Conservation (phyloP, 352 stramenopile species). For the Phytopythium oedochilum region DNA sequence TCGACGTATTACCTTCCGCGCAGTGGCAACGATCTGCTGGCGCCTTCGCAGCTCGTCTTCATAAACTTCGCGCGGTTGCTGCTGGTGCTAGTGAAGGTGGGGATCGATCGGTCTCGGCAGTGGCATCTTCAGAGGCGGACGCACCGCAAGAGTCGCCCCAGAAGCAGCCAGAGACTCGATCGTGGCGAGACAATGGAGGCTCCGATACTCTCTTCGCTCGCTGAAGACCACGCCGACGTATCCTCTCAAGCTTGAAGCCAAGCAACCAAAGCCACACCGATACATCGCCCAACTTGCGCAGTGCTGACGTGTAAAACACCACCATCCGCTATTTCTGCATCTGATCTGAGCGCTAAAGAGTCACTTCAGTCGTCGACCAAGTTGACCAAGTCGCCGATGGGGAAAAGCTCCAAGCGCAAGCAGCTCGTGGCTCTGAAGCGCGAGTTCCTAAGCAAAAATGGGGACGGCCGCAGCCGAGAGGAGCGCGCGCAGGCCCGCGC, state of each 20-base stretch:
- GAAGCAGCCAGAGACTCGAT: background rate
- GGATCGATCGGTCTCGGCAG: no score
- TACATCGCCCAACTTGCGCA: no score
- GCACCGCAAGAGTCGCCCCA: background rate
- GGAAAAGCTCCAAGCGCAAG: conserved; percentile 34
- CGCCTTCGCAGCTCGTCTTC: conserved; percentile 9
- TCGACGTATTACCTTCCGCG: conserved; percentile 17
- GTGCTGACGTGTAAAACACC: background rate
- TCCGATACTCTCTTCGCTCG: background rate
- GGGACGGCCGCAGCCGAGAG: conserved; percentile 33
- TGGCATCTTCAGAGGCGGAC: background rate
- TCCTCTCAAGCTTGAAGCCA: background rate
- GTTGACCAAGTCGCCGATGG: conserved; percentile 23
- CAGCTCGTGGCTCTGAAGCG: conserved; percentile 42
- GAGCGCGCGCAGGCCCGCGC: conserved; percentile 27
- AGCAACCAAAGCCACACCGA: background rate
- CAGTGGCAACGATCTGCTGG: conserved; percentile 15
- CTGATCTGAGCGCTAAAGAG: background rate
- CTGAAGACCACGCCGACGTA: background rate
- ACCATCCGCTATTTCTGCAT: background rate
- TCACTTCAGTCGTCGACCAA: background rate
- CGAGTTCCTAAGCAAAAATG: conserved; percentile 34
- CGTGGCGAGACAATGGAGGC: background rate
- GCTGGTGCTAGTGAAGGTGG: background rate
- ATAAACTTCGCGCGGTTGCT: conserved; percentile 4